phyloP scores from a whole-genome alignment of 768 basidiomycete genomes.

The Lentinula sp. region DNA sequence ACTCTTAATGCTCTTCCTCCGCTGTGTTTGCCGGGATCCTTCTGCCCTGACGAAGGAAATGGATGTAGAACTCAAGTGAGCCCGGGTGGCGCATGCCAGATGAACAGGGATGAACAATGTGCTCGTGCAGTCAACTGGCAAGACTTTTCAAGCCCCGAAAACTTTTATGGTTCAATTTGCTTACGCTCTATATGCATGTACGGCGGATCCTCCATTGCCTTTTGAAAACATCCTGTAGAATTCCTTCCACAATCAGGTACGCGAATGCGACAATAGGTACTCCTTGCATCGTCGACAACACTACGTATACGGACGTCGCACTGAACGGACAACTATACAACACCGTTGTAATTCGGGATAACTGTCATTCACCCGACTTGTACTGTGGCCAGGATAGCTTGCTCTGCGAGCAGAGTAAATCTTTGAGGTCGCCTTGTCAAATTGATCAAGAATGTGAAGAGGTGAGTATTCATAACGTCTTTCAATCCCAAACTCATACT shows the following conservation, averaged over 20 bases:
- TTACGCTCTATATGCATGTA: constrained; percentile 55
- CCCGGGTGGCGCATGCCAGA: constrained; percentile 46
- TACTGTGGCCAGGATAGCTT: constrained; percentile 45
- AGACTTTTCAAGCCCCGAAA: constrained; percentile 30
- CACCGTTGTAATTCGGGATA: constrained; percentile 49
- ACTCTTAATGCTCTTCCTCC: constrained; percentile 37
- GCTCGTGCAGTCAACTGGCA: constrained; percentile 32
- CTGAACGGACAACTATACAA: constrained; percentile 32
- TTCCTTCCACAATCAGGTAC: constrained; percentile 27
- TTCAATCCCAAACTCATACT: background rate
- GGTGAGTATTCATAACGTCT: constrained; percentile 20
- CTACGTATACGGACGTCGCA: constrained; percentile 42
- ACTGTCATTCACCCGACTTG: constrained; percentile 46
- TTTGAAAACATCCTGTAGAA: background rate
- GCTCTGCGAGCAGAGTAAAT: constrained; percentile 40
- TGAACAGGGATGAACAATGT: constrained; percentile 60
- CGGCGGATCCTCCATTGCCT: constrained; percentile 12
- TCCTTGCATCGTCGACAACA: constrained; percentile 47
- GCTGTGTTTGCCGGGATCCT: constrained; percentile 44
- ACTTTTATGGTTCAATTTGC: constrained; percentile 54
- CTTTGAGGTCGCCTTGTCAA: constrained; percentile 34
- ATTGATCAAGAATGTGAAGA: constrained; percentile 50
- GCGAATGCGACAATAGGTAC: constrained; percentile 49
- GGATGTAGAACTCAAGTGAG: constrained; percentile 38
- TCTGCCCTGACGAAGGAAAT: constrained; percentile 65